Conservation (phyloP, 2,329 filamentous ascomycete species). For the Colletotrichum neosansevieriae region DNA sequence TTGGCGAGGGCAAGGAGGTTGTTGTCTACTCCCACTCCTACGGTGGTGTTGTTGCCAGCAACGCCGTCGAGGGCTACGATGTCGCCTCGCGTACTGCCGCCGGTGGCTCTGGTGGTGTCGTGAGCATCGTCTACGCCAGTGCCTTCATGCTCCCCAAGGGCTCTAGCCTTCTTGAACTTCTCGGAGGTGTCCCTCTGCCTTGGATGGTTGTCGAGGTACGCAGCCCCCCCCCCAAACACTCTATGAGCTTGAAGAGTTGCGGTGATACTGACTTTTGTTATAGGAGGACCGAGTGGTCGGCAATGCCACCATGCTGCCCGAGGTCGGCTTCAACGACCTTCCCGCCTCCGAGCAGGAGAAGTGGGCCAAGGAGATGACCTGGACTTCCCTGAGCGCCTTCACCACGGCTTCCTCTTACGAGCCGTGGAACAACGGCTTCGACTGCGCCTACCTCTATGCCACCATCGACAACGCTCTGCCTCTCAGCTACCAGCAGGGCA, state of each 20-base stretch:
- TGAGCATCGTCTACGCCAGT: conserved; percentile 51
- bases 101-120: conserved; percentile 53
- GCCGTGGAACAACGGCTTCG: conserved; percentile 47
- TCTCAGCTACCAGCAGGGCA: conserved; percentile 42
- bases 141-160: conserved; percentile 49
- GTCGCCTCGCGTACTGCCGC: conserved; percentile 48
- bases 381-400: conserved; percentile 35
- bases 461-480: conserved; percentile 45
- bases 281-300: conserved; percentile 35
- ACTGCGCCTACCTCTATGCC: conserved; percentile 45
- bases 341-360: conserved; percentile 32
- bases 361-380: conserved; percentile 36
- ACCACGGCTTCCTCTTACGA: conserved; percentile 42
- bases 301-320: conserved; percentile 32
- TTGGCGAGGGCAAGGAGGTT: conserved; percentile 53
- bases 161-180: conserved; percentile 44
- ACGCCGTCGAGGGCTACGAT: conserved; percentile 52
- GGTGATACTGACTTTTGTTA: neutral
- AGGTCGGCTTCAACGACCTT: conserved; percentile 39
- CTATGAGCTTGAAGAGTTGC: accelerated
- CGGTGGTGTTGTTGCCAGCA: conserved; percentile 54
- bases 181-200: conserved; percentile 43
- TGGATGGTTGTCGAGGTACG: conserved; percentile 47
- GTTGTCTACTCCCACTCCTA: conserved; percentile 58
- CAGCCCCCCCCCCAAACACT: neutral